Percentiles rank a stretch among this genome's conserved stretches.
Conservation (phyloP, 1,139 yeast genomes). For the Protomyces pachydermus region DNA sequence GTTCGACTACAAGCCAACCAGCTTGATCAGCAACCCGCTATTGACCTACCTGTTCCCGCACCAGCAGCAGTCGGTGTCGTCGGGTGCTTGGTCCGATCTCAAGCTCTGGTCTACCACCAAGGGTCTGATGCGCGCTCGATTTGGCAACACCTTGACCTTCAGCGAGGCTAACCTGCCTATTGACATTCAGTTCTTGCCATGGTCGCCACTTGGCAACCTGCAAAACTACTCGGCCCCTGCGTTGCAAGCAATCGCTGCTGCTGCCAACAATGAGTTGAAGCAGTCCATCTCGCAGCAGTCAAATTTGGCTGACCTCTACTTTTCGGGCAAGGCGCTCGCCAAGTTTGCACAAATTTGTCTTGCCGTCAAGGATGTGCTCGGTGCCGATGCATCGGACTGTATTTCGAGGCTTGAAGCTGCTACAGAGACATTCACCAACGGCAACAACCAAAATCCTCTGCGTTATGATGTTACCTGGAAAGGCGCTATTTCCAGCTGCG, state of each 20-base stretch:
- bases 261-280: slow-evolving; percentile 55
- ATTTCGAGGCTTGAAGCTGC: slow-evolving; percentile 52
- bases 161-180: slow-evolving; percentile 56
- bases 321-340: slow-evolving; percentile 66
- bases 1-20: slow-evolving; percentile 44
- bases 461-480: slow-evolving; percentile 63
- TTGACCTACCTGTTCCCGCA: slow-evolving; percentile 69
- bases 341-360: slow-evolving; percentile 68
- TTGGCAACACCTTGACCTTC: slow-evolving; percentile 50
- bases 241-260: slow-evolving; percentile 45
- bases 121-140: slow-evolving; percentile 60
- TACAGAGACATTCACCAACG: slow-evolving; percentile 48
- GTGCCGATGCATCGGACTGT: slow-evolving; percentile 48
- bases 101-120: slow-evolving; percentile 56
- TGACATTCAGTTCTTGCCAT: slow-evolving; percentile 44
- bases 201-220: slow-evolving; percentile 42
- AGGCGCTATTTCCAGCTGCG: slow-evolving; percentile 61
- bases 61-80: slow-evolving; percentile 52
- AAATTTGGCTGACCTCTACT: slow-evolving; percentile 52
- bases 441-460: slow-evolving; percentile 55
- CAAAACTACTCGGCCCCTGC: slow-evolving; percentile 51
- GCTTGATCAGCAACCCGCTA: slow-evolving; percentile 42
- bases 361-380: slow-evolving; percentile 56
- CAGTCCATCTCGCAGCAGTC: slow-evolving; percentile 55
- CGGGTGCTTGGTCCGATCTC: slow-evolving; percentile 43